Conservation (phyloP, 2,329 filamentous ascomycete genomes). For the Pseudocercospora macadamiae region DNA sequence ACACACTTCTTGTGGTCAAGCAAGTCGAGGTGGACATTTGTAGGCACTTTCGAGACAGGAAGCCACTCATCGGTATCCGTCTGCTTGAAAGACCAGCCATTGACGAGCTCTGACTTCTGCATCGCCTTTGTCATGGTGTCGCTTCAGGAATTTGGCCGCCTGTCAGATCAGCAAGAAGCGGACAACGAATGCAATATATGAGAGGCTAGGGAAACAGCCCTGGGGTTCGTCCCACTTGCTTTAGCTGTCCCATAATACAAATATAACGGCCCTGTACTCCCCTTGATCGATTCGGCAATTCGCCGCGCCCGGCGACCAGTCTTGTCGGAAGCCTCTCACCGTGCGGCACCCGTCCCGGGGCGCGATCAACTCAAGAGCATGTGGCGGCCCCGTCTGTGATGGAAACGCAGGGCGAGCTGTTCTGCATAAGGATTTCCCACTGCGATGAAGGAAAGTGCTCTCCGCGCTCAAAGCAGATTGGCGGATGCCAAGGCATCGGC, state of each 20-base stretch:
- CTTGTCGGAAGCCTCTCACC: background rate
- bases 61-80: slow-evolving; percentile 48
- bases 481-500: background rate
- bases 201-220: background rate
- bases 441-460: slow-evolving; percentile 1
- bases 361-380: background rate
- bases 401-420: too few relatives aligned
- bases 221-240: background rate
- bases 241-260: background rate
- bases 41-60: slow-evolving; percentile 49
- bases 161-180: background rate
- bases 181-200: background rate
- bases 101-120: slow-evolving; percentile 37
- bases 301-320: background rate
- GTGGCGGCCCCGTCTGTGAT: too few relatives aligned
- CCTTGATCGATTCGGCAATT: slow-evolving; percentile 16
- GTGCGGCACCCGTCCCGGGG: background rate
- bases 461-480: slow-evolving; percentile 17
- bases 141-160: too few relatives aligned
- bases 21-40: slow-evolving; percentile 53
- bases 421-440: background rate
- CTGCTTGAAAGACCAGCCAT: slow-evolving; percentile 53
- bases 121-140: slow-evolving; percentile 21
- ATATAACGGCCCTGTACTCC: slow-evolving; percentile 13
- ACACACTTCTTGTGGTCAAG: slow-evolving; percentile 50